phyloP scores from a whole-genome alignment of 495 filamentous ascomycete genomes.

The Aspergillus sparsus region DNA sequence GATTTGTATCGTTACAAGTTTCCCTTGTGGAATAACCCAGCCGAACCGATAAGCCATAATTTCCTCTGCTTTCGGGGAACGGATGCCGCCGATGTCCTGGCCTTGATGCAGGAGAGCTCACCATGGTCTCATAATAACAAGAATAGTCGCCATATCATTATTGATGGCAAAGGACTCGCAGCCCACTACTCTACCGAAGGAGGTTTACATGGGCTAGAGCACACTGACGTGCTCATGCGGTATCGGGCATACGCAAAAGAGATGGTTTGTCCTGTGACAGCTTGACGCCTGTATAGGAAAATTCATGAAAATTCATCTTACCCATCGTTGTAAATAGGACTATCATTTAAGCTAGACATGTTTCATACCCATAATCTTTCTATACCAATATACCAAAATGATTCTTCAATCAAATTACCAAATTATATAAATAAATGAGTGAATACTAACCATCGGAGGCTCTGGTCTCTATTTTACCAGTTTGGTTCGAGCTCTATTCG shows the following conservation, averaged over 20 bases:
- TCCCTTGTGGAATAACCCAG: slow-evolving; percentile 49
- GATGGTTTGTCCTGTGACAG: slow-evolving; percentile 36
- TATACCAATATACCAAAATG: slow-evolving; percentile 1
- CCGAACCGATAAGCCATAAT: slow-evolving; percentile 43
- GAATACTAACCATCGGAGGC: too few relatives aligned
- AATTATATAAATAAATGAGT: not conserved
- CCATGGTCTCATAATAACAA: not conserved
- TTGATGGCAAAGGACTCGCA: slow-evolving; percentile 55
- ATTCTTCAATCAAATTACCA: not conserved
- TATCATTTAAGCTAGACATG: not conserved
- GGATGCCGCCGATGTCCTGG: slow-evolving; percentile 32
- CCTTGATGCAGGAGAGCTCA: slow-evolving; percentile 19
- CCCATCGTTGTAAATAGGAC: not conserved
- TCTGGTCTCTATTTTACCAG: too few relatives aligned
- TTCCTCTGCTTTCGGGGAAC: slow-evolving; percentile 52
- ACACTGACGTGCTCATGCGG: slow-evolving; percentile 53
- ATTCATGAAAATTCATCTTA: not conserved
- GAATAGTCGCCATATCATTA: slow-evolving; percentile 35
- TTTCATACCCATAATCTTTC: not conserved
- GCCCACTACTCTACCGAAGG: slow-evolving; percentile 50
- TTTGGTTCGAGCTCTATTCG: not conserved
- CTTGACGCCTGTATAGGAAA: slow-evolving; percentile 4
- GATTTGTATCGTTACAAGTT: slow-evolving; percentile 53
- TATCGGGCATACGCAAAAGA: slow-evolving; percentile 56
- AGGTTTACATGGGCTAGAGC: slow-evolving; percentile 39